These are phyloP conservation scores for Kwoniella dejecticola DNA, from an alignment of 768 basidiomycete species.

Conservation along the genomic window DNA sequence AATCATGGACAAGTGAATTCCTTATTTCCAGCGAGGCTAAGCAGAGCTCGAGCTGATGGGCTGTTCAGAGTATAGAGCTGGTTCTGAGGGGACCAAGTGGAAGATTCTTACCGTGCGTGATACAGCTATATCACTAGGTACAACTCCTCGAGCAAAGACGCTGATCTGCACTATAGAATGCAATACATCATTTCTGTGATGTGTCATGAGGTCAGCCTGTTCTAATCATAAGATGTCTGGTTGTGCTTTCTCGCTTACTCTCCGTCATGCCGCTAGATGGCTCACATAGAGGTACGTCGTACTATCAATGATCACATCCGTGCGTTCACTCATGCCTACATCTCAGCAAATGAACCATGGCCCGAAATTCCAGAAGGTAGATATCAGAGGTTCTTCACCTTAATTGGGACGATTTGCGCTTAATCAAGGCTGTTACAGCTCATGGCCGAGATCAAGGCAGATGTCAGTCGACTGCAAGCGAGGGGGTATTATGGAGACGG, in stretches of 20 bases:
- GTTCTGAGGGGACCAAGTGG: constrained; percentile 45
- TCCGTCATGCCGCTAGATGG: constrained; percentile 27
- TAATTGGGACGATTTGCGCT: neutral
- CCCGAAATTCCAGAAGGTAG: constrained; percentile 48
- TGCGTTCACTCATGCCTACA: constrained; percentile 2
- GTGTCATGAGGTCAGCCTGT: constrained; percentile 51
- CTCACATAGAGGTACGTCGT: constrained; percentile 38
- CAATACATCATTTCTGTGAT: constrained; percentile 50
- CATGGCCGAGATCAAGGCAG: constrained; percentile 48
- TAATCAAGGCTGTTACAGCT: constrained; percentile 27
- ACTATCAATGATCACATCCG: neutral
- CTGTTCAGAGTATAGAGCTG: constrained; percentile 49
- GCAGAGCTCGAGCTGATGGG: too few species aligned
- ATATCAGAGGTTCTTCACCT: neutral
- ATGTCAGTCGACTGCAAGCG: constrained; percentile 43
- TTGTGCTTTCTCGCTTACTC: constrained; percentile 3
- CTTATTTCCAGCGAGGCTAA: too few species aligned
- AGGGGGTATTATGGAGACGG: constrained; percentile 54
- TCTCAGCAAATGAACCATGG: constrained; percentile 54
- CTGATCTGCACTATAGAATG: too few species aligned
- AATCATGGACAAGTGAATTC: constrained; percentile 53
- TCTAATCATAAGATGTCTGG: neutral
- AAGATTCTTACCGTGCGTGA: constrained; percentile 50
- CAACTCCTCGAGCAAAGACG: too few species aligned
- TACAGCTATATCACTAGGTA: too few species aligned